Percentiles rank a stretch among this genome's conserved stretches.
Conservation (phyloP, 140 eudicot genomes). For the Anethum foeniculum region DNA sequence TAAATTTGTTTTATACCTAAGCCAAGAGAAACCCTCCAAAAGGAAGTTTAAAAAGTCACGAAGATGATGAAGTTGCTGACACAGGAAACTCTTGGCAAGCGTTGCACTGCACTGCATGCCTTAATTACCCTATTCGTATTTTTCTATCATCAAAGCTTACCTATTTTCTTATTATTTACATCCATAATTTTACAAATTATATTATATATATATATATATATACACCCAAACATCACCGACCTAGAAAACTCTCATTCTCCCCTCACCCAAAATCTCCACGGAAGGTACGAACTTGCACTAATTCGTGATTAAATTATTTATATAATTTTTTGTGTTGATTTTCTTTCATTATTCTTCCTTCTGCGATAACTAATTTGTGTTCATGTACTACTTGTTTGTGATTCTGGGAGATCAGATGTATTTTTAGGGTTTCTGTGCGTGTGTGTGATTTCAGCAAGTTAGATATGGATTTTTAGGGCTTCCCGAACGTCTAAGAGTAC, state of each 20-base stretch:
- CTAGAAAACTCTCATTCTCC: neutral
- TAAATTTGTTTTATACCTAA: no score
- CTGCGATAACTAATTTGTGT: neutral
- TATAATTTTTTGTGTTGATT: neutral
- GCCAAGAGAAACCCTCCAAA: no score
- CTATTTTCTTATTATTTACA: neutral
- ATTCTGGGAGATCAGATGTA: no score
- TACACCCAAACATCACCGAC: neutral
- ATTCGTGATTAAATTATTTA: neutral
- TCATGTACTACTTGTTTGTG: no score
- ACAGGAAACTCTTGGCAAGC: neutral
- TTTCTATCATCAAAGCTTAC: neutral
- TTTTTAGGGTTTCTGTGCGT: neutral
- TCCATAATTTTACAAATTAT: neutral
- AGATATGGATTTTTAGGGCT: neutral
- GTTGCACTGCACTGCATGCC: no score
- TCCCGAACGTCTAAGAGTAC: neutral
- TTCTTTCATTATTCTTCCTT: neutral
- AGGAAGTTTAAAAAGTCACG: neutral
- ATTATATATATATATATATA: no score
- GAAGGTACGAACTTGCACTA: neutral
- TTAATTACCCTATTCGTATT: neutral
- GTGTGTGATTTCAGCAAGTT: neutral
- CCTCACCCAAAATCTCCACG: neutral
- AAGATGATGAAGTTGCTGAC: neutral